A percentile compares a stretch with the other conserved stretches of the same genome.
phyloP scores from a whole-genome alignment of 1,139 yeast genomes.

The Candida neerlandica region DNA sequence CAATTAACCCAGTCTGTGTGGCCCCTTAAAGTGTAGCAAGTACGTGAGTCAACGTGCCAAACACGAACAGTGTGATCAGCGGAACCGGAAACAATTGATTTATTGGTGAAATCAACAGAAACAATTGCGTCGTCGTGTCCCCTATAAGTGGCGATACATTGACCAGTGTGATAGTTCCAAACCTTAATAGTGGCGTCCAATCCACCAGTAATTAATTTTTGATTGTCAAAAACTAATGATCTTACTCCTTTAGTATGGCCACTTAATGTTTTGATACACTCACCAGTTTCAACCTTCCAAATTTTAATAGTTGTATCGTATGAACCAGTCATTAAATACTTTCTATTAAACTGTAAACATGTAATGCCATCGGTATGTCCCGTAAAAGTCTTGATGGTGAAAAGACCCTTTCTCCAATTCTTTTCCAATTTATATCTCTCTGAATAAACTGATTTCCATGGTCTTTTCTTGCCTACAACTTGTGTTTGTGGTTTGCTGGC shows the following conservation, averaged over 20 bases:
- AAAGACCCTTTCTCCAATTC: constrained; percentile 90
- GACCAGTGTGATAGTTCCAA: constrained; percentile 95
- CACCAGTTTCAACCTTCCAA: constrained; percentile 85
- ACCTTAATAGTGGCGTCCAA: constrained; percentile 89
- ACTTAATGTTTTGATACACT: constrained; percentile 69
- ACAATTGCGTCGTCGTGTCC: constrained; percentile 90
- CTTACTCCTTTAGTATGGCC: constrained; percentile 90
- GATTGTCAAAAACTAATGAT: constrained; percentile 80
- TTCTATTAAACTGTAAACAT: constrained; percentile 77
- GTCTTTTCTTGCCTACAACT: constrained; percentile 47
- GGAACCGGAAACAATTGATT: constrained; percentile 87
- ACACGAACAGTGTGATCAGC: constrained; percentile 91
- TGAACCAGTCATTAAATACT: constrained; percentile 85
- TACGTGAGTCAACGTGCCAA: constrained; percentile 94
- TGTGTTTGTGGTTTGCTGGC: neutral
- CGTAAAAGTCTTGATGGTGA: constrained; percentile 61
- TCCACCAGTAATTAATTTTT: constrained; percentile 89
- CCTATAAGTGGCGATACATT: constrained; percentile 87
- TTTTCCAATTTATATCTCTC: constrained; percentile 89
- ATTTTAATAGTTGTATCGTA: constrained; percentile 86
- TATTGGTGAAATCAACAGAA: constrained; percentile 76
- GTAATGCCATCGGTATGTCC: constrained; percentile 92
- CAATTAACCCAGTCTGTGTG: constrained; percentile 92
- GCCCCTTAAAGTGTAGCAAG: constrained; percentile 90
- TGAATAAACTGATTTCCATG: constrained; percentile 94